Evolutionary conservation across 2,329 filamentous ascomycete genomes (phyloP).

Genomic region (Ceratocystis ficicola): DNA sequence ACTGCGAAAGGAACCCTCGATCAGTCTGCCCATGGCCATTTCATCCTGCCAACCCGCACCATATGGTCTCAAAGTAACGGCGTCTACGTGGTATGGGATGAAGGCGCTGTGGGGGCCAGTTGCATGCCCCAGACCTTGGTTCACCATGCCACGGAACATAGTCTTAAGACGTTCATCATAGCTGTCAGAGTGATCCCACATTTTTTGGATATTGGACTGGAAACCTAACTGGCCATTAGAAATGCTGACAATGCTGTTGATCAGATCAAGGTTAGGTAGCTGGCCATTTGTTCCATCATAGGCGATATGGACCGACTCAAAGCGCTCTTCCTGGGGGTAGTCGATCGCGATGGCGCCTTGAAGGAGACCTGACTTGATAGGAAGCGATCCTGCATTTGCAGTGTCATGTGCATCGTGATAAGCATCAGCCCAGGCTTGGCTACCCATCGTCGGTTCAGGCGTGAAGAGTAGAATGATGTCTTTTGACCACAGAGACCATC

Average conservation of each 20-base stretch:
- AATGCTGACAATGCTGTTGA: constrained; percentile 86
- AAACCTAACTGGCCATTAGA: constrained; percentile 89
- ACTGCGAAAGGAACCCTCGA: constrained; percentile 85
- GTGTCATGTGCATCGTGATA: constrained; percentile 84
- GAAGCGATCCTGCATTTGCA: constrained; percentile 56
- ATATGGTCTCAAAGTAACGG: constrained; percentile 80
- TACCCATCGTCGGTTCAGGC: constrained; percentile 76
- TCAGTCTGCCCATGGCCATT: constrained; percentile 80
- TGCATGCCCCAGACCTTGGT: constrained; percentile 77
- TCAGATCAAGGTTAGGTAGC: constrained; percentile 84
- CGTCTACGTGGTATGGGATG: constrained; percentile 95
- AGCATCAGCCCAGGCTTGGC: constrained; percentile 93
- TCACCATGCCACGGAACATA: constrained; percentile 85
- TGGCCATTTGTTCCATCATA: constrained; percentile 96
- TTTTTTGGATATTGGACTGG: constrained; percentile 68
- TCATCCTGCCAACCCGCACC: constrained; percentile 96
- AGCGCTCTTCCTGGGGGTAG: constrained; percentile 72
- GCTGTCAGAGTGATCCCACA: constrained; percentile 67
- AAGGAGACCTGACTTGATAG: constrained; percentile 82
- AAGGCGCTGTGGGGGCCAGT: constrained; percentile 90
- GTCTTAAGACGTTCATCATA: constrained; percentile 76
- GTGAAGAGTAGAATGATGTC: constrained; percentile 90
- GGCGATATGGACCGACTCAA: constrained; percentile 77
- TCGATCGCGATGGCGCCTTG: constrained; percentile 91
- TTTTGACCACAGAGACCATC: constrained; percentile 98